Percentiles rank a stretch among this genome's conserved stretches.
Evolutionary conservation across 345 rosid genomes (phyloP).

Genomic region (Eucalyptus tenuipes): DNA sequence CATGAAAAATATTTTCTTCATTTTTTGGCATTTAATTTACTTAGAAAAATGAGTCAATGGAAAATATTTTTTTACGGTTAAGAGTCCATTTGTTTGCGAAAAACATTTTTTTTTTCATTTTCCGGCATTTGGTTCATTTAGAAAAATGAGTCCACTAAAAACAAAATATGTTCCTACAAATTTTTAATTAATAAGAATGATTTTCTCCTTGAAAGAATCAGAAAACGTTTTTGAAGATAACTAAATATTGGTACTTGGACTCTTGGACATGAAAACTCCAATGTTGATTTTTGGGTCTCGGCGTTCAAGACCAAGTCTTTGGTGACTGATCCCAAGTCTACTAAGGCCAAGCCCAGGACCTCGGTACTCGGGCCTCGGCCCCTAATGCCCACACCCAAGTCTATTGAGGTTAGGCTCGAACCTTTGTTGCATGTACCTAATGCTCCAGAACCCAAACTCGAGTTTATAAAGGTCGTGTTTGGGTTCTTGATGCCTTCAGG

Average conservation of each 20-base stretch:
- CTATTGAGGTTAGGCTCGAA: rapidly evolving
- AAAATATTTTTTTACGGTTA: no score
- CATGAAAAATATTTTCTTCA: background rate
- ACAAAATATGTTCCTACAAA: background rate
- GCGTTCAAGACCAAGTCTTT: background rate
- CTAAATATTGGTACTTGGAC: background rate
- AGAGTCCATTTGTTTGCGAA: no score
- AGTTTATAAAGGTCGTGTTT: background rate
- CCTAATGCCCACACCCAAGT: background rate
- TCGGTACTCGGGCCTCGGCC: background rate
- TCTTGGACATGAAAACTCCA: background rate
- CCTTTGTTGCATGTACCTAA: background rate
- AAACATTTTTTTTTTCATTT: no score
- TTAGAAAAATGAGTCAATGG: no score
- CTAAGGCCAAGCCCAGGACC: background rate
- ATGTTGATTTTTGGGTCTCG: background rate
- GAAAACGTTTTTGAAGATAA: no score
- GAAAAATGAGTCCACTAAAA: no score
- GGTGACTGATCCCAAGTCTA: background rate
- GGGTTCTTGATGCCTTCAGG: background rate
- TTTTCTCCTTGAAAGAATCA: no score
- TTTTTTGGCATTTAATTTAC: background rate
- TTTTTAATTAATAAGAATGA: no score
- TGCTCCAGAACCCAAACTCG: background rate
- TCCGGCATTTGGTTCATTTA: no score